phyloP scores from a whole-genome alignment of 352 stramenopile genomes.

The Phytophthora idaei region DNA sequence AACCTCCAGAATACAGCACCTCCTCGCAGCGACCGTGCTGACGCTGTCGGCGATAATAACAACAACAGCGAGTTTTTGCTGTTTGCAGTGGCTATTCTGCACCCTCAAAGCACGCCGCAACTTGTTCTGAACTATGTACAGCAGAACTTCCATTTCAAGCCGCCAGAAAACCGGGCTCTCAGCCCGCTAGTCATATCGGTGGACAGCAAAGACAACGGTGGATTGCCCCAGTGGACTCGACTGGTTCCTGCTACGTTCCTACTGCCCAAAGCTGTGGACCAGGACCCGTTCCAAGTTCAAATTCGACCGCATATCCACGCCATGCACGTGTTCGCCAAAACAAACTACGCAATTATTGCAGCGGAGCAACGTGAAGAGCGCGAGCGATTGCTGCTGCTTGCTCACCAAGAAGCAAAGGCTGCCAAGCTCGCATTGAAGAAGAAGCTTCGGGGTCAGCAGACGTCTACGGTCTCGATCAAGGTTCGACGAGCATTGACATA shows the following conservation, averaged over 20 bases:
- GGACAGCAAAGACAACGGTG: slow-evolving; percentile 24
- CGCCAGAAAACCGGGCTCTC: slow-evolving; percentile 29
- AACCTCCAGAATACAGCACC: slow-evolving; percentile 41
- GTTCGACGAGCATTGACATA: slow-evolving; percentile 62
- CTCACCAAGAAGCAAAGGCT: slow-evolving; percentile 62
- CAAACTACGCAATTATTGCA: slow-evolving; percentile 47
- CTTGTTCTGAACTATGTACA: slow-evolving; percentile 71
- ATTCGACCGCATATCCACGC: slow-evolving; percentile 59
- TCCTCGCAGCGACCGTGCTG: background rate
- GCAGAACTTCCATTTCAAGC: slow-evolving; percentile 74
- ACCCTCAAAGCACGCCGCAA: slow-evolving; percentile 54
- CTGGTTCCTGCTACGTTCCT: slow-evolving; percentile 37
- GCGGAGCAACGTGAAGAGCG: slow-evolving; percentile 57
- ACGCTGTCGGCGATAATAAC: slow-evolving; percentile 3
- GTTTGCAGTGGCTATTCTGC: slow-evolving; percentile 70
- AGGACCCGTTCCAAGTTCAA: slow-evolving; percentile 61
- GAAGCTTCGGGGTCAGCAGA: slow-evolving; percentile 35
- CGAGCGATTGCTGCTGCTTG: slow-evolving; percentile 49
- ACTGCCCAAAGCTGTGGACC: slow-evolving; percentile 49
- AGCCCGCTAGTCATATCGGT: slow-evolving; percentile 17
- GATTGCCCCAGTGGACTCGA: slow-evolving; percentile 22
- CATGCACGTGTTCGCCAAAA: slow-evolving; percentile 56
- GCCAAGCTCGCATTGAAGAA: slow-evolving; percentile 52
- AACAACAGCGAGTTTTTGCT: slow-evolving; percentile 59
- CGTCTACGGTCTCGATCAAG: slow-evolving; percentile 50